phyloP scores from a whole-genome alignment of 129 eudicot genomes.

The Helichrysum umbraculigerum region DNA sequence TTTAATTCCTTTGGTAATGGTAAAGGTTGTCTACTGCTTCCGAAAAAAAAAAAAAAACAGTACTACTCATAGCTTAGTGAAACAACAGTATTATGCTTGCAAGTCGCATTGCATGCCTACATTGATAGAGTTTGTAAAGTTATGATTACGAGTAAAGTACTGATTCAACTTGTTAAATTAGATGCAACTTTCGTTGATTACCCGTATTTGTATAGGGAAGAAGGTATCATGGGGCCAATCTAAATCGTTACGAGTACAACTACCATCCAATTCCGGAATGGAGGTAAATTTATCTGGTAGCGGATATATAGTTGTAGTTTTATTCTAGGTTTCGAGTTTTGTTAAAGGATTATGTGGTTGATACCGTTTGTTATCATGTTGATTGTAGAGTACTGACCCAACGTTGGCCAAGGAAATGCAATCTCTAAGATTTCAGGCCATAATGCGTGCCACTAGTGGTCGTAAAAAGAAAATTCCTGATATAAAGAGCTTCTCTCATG shows the following conservation, averaged over 20 bases:
- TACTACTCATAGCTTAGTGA: conserved; percentile 46
- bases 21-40: too few species aligned
- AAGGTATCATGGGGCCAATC: conserved; percentile 74
- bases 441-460: conserved; percentile 78
- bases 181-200: neutral
- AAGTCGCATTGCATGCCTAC: neutral
- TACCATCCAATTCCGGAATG: conserved; percentile 42
- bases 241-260: conserved; percentile 57
- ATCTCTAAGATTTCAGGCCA: conserved; percentile 87
- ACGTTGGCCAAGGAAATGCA: conserved; percentile 76
- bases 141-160: neutral
- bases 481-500: conserved; percentile 94
- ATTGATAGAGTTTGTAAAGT: conserved; percentile 8
- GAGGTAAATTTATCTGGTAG: conserved; percentile 51
- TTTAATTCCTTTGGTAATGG: too few species aligned
- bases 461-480: conserved; percentile 72
- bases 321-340: neutral
- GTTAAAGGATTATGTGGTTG: conserved; percentile 8
- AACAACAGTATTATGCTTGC: neutral
- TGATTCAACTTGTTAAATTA: neutral
- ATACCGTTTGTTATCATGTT: conserved; percentile 24
- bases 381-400: conserved; percentile 54
- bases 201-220: conserved; percentile 43
- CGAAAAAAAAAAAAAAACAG: too few species aligned
- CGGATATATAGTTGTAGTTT: neutral